Conservation (phyloP, 202 grass and related monocot genomes). For the Musa balbisiana region DNA sequence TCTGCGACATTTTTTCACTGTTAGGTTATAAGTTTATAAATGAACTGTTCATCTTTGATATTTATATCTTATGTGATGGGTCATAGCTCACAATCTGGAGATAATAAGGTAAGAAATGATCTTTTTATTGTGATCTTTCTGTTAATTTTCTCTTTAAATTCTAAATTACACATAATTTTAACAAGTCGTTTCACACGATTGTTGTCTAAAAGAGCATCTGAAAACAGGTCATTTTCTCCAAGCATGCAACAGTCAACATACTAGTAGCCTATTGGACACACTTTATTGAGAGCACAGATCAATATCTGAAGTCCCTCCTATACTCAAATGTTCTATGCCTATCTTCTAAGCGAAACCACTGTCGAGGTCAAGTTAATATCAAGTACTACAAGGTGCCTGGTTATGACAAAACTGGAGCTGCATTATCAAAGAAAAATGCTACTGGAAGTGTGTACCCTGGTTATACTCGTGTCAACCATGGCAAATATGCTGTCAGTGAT, state of each 20-base stretch:
- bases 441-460: constrained; percentile 54
- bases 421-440: constrained; percentile 5
- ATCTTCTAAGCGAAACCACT: constrained; percentile 55
- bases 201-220: not conserved
- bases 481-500: constrained; percentile 75
- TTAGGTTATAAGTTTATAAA: too few species aligned
- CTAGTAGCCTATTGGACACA: constrained; percentile 77
- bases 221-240: constrained; percentile 56
- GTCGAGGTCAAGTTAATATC: constrained; percentile 59
- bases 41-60: too few species aligned
- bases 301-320: constrained; percentile 69
- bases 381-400: constrained; percentile 68
- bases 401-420: constrained; percentile 54
- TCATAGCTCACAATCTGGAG: too few species aligned
- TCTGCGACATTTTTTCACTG: too few species aligned
- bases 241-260: constrained; percentile 66
- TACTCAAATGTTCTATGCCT: constrained; percentile 62
- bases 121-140: not conserved
- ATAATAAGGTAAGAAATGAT: too few species aligned
- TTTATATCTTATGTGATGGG: too few species aligned
- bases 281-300: constrained; percentile 58
- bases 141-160: not conserved
- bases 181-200: too few species aligned
- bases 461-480: constrained; percentile 78
- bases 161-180: too few species aligned